These are phyloP conservation scores for Polygonum maritimum DNA, from an alignment of 148 eudicot species.

Conservation along the genomic window DNA sequence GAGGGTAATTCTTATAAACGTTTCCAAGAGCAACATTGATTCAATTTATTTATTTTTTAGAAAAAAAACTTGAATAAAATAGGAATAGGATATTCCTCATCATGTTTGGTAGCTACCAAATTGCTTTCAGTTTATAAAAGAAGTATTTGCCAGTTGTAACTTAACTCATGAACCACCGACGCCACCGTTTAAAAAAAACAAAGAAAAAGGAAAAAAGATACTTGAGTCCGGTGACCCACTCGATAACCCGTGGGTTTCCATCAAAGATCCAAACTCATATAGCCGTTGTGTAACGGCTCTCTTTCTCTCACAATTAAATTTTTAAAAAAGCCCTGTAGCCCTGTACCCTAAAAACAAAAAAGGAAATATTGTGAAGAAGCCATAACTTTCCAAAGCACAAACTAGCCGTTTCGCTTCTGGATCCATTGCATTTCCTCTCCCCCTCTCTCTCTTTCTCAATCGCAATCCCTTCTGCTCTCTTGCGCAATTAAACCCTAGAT, in stretches of 20 bases:
- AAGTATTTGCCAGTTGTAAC: neutral
- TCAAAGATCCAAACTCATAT: neutral
- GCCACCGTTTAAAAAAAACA: neutral
- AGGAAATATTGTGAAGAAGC: neutral
- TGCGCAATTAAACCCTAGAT: constrained; percentile 9
- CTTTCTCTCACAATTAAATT: neutral
- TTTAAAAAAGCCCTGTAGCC: neutral
- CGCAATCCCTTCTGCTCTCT: neutral
- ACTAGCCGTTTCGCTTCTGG: constrained; percentile 6
- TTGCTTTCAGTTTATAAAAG: no score
- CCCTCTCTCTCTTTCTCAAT: neutral
- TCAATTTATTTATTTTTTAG: no score
- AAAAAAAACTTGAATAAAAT: no score
- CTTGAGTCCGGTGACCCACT: neutral
- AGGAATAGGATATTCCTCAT: no score
- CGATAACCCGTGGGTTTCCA: neutral
- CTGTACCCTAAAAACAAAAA: neutral
- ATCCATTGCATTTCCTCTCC: neutral
- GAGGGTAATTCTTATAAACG: no score
- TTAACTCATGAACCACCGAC: no score
- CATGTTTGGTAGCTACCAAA: no score
- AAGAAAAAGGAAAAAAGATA: neutral
- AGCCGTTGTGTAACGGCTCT: constrained; percentile 12
- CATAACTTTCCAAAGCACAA: neutral
- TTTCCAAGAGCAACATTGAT: no score